Percentiles rank a stretch among this genome's conserved stretches.
These are phyloP conservation scores for Penicillium sclerotiorum DNA, from an alignment of 2,329 filamentous ascomycete genomes.

Conservation along the genomic window DNA sequence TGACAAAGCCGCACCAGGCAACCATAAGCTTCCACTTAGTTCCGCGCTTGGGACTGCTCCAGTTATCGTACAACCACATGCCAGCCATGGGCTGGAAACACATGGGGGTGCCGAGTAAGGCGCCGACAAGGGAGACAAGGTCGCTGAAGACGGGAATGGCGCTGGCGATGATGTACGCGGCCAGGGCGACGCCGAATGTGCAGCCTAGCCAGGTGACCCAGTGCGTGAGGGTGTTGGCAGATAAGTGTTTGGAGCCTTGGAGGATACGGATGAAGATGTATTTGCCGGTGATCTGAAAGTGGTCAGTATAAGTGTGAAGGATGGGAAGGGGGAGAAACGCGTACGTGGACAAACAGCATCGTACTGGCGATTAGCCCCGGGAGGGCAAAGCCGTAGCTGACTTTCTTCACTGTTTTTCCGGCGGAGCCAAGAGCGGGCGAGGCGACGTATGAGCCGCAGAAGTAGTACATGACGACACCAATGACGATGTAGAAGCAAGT, in stretches of 20 bases:
- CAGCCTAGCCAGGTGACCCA: conserved; percentile 29
- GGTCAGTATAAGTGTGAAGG: conserved; percentile 1
- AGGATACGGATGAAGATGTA: conserved; percentile 28
- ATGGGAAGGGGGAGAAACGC: background rate
- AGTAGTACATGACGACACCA: conserved; percentile 50
- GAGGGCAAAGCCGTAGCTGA: conserved; percentile 48
- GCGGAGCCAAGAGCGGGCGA: conserved; percentile 53
- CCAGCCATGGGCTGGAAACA: conserved; percentile 38
- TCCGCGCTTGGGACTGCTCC: conserved; percentile 26
- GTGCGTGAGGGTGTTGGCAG: conserved; percentile 24
- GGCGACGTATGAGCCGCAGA: conserved; percentile 50
- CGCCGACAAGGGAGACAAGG: conserved; percentile 29
- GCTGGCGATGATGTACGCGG: conserved; percentile 31
- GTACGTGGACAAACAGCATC: conserved; percentile 28
- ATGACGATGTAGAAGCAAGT: conserved; percentile 41
- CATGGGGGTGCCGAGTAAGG: conserved; percentile 26
- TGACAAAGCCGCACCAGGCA: conserved; percentile 34
- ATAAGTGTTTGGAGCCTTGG: conserved; percentile 24
- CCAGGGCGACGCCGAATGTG: conserved; percentile 20
- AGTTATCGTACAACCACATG: conserved; percentile 52
- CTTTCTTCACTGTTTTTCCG: conserved; percentile 44
- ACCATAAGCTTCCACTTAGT: conserved; percentile 22
- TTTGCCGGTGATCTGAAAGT: conserved; percentile 21
- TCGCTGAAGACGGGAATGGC: conserved; percentile 30
- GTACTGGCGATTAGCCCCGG: conserved; percentile 36